Percentiles rank a stretch among this genome's conserved stretches.
Evolutionary conservation across 1,284 basidiomycete species (phyloP).

Genomic region (Puccinia novopanici): DNA sequence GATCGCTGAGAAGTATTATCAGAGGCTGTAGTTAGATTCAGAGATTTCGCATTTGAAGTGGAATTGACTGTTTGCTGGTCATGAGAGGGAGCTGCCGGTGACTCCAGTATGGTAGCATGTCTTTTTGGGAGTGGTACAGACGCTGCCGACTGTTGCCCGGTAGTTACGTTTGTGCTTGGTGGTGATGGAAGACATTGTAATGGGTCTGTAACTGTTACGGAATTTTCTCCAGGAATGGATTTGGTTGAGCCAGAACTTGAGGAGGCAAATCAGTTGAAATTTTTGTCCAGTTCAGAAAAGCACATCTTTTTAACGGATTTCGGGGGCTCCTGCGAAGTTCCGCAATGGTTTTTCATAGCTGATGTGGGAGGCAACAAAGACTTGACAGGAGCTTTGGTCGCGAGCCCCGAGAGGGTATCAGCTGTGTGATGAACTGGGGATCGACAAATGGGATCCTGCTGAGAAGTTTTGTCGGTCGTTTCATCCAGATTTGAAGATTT

Average conservation of each 20-base stretch:
- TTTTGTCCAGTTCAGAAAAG: slow-evolving; percentile 35
- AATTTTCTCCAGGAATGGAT: background rate
- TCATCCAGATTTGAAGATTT: background rate
- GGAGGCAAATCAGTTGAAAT: background rate
- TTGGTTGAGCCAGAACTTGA: background rate
- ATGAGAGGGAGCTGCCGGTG: background rate
- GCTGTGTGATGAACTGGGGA: background rate
- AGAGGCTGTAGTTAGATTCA: background rate
- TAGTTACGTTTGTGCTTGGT: background rate
- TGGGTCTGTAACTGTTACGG: background rate
- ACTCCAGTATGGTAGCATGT: background rate
- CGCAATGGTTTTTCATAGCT: slow-evolving; percentile 39
- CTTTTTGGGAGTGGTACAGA: background rate
- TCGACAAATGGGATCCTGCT: background rate
- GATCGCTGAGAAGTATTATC: background rate
- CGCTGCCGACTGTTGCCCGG: background rate
- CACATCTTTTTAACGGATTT: slow-evolving; percentile 44
- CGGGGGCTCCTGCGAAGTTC: slow-evolving; percentile 17
- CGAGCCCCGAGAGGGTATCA: background rate
- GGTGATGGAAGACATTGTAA: background rate
- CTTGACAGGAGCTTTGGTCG: background rate
- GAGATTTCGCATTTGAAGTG: background rate
- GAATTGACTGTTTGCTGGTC: background rate
- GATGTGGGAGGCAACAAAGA: slow-evolving; percentile 19
- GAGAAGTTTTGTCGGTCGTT: slow-evolving; percentile 2